Evolutionary conservation across 257 asterid genomes (phyloP), one percentile per base, ranked within the genome.

Genomic region (Capsicum chinense): DNA sequence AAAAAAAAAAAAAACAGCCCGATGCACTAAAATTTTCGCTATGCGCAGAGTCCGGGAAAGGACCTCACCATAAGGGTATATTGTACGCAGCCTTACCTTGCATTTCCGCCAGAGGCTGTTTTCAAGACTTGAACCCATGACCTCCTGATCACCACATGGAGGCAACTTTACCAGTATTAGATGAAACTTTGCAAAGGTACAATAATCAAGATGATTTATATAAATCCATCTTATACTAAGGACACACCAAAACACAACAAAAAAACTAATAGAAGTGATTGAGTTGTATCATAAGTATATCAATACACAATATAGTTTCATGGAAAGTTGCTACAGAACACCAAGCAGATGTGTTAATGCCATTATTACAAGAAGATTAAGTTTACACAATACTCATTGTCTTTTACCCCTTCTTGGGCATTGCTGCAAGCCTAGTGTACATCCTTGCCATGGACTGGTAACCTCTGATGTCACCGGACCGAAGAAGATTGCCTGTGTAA

Each of bases 351-450:
- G 50, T 5, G 80, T 83, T 37, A 13, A 83, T 68, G 79, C 17
- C 60, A 10, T 37, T 12, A 47, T 13, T 73, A 73, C 59, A 73
- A 26, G 26, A 26, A 26, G 26, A 26, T 26, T 26, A 26, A 26
- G 26, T 26, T 26, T 26, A 26, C 26, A 26, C 26, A 26, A 26
- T 26, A 26, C 44, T 82, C 57, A 14, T 52, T 33, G 16, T 84
- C 33, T 42, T 70, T 91, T 89, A 95, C 17, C 98, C 97, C 86
- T 93, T 93, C 90, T 94, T 96, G 83, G 98, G 95, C 97, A 94
- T 94, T 86, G 99, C 99, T 54, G 99, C 99, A 82, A 96, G 99
- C 88, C 97, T 89, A 58, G 99, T 93, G 73, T 96, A 96, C 99
- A 96, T 96, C 90, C 91, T 93, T 82, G 99, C 99, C 99, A 97